These are phyloP conservation scores for Diaporthe sp. DNA, from an alignment of 2,329 filamentous ascomycete species.

Conservation along the genomic window DNA sequence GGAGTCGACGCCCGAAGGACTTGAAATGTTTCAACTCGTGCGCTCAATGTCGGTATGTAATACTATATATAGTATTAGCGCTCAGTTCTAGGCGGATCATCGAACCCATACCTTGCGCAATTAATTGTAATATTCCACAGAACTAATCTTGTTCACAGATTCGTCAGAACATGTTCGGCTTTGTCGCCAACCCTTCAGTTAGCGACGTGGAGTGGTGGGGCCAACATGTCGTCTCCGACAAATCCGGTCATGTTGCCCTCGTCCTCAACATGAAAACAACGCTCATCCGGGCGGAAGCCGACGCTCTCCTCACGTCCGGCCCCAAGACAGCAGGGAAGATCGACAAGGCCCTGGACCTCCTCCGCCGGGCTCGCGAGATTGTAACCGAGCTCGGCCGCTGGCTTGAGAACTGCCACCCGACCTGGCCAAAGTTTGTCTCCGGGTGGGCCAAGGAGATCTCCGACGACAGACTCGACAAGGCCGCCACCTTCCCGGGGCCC, in stretches of 20 bases:
- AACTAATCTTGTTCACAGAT: slow-evolving; percentile 30
- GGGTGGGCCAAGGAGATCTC: slow-evolving; percentile 35
- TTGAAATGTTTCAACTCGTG: slow-evolving; percentile 42
- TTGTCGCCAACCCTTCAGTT: slow-evolving; percentile 35
- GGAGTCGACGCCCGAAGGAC: slow-evolving; percentile 33
- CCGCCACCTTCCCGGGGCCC: slow-evolving; percentile 37
- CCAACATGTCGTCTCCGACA: slow-evolving; percentile 37
- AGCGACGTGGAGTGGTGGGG: slow-evolving; percentile 41
- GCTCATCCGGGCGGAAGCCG: slow-evolving; percentile 39
- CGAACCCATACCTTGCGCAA: not conserved
- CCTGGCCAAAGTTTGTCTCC: slow-evolving; percentile 37
- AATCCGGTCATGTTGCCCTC: slow-evolving; percentile 39
- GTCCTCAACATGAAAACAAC: slow-evolving; percentile 41
- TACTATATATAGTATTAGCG: not conserved
- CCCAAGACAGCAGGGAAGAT: slow-evolving; percentile 38
- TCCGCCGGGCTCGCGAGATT: slow-evolving; percentile 36
- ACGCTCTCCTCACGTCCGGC: slow-evolving; percentile 35
- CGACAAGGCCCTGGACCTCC: slow-evolving; percentile 38
- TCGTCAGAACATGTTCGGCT: slow-evolving; percentile 40
- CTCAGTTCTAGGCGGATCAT: not conserved
- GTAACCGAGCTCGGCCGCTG: slow-evolving; percentile 38
- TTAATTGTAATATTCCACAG: not conserved
- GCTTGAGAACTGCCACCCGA: slow-evolving; percentile 38
- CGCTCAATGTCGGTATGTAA: slow-evolving; percentile 38
- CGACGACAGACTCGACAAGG: slow-evolving; percentile 34